Evolutionary conservation across 139 green algal genomes (phyloP).

Genomic region (Chlorella sp.): DNA sequence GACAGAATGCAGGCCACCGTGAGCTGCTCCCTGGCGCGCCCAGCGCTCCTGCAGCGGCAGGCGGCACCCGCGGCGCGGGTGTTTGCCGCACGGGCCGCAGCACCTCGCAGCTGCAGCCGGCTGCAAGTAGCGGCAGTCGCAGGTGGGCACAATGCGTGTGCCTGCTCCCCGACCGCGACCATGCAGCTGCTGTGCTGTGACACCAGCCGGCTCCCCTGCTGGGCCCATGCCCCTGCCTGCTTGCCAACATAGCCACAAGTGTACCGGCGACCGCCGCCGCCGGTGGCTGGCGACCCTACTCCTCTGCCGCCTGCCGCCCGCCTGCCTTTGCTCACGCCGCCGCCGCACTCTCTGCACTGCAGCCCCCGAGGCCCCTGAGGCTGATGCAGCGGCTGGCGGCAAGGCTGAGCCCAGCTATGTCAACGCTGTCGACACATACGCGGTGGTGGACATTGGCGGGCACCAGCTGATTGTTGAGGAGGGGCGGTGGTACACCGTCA

Average conservation of each 20-base stretch:
- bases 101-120: conserved; percentile 7
- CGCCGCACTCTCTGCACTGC: neutral
- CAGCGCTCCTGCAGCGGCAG: neutral
- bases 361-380: conserved; percentile 23
- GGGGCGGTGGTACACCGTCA: conserved; percentile 91
- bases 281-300: neutral
- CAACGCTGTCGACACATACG: conserved; percentile 74
- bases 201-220: no score
- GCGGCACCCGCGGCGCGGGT: conserved; percentile 4
- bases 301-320: neutral
- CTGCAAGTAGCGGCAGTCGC: conserved; percentile 13
- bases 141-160: conserved; percentile 21
- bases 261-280: neutral
- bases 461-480: conserved; percentile 94
- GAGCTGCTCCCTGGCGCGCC: conserved; percentile 4
- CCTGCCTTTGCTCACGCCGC: neutral
- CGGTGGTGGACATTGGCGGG: conserved; percentile 90
- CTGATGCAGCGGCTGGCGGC: conserved; percentile 5
- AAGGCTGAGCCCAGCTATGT: conserved; percentile 34
- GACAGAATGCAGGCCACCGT: conserved; percentile 1
- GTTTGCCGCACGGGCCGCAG: neutral
- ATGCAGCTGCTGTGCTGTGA: neutral
- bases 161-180: neutral
- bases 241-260: neutral
- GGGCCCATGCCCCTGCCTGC: no score